Evolutionary conservation across 2,329 filamentous ascomycete species (phyloP).

Genomic region (Ascosphaera aggregata): DNA sequence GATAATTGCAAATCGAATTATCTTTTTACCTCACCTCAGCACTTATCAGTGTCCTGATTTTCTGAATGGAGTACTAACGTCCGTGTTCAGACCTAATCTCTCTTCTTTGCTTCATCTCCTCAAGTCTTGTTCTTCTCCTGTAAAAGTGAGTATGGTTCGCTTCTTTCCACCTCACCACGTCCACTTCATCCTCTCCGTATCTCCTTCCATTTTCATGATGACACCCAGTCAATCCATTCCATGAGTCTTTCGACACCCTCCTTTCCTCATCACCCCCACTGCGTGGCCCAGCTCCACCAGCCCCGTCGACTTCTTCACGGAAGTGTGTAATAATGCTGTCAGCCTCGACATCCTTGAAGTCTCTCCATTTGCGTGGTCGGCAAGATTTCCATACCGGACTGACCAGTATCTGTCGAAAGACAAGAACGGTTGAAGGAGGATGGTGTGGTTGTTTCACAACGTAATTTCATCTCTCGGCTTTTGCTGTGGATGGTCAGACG

Average conservation of each 20-base stretch:
- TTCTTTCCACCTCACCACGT: not conserved
- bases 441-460: too few species aligned
- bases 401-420: too few species aligned
- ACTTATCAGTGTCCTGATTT: not conserved
- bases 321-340: too few species aligned
- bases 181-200: slow-evolving; percentile 5
- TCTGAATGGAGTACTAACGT: not conserved
- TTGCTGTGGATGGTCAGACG: too few species aligned
- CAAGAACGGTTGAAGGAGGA: too few species aligned
- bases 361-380: too few species aligned
- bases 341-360: too few species aligned
- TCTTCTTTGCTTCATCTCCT: not conserved
- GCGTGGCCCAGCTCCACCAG: too few species aligned
- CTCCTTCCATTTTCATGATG: slow-evolving; percentile 23
- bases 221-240: slow-evolving; percentile 41
- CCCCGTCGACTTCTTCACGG: too few species aligned
- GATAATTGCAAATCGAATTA: slow-evolving; percentile 10
- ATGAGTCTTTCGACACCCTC: slow-evolving; percentile 23
- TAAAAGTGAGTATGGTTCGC: not conserved
- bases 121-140: not conserved
- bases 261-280: too few species aligned
- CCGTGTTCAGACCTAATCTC: not conserved
- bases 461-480: too few species aligned
- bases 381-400: too few species aligned
- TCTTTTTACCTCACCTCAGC: not conserved